Evolutionary conservation across 345 rosid genomes (phyloP).

Genomic region (Gossypium rotundifolium): DNA sequence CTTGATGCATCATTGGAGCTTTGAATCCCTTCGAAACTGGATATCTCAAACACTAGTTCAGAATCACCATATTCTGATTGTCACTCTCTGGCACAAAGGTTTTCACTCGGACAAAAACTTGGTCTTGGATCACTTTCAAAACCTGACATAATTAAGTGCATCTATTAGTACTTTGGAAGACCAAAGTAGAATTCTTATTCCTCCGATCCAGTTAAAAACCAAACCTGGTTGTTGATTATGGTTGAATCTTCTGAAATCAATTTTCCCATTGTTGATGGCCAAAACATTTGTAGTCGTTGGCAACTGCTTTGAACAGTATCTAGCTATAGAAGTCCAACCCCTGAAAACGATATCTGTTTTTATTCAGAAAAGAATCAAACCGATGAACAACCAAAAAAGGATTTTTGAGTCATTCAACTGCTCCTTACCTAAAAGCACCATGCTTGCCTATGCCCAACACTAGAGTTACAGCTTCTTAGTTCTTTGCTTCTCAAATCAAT

Average conservation of each 20-base stretch:
- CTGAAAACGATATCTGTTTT: slow-evolving; percentile 37
- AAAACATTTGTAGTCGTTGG: slow-evolving; percentile 59
- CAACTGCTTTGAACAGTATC: slow-evolving; percentile 61
- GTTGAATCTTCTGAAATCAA: slow-evolving; percentile 55
- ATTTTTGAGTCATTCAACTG: slow-evolving; percentile 1
- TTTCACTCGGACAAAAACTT: slow-evolving; percentile 27
- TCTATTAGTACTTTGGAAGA: neutral
- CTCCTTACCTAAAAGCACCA: slow-evolving; percentile 44
- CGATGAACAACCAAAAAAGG: slow-evolving; percentile 6
- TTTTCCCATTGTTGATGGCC: slow-evolving; percentile 62
- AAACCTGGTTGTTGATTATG: slow-evolving; percentile 58
- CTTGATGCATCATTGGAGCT: slow-evolving; percentile 18
- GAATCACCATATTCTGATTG: slow-evolving; percentile 46
- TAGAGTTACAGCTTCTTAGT: slow-evolving; percentile 44
- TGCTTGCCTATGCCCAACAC: slow-evolving; percentile 56
- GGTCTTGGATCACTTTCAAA: slow-evolving; percentile 39
- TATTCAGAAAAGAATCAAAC: slow-evolving; percentile 18
- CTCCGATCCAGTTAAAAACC: slow-evolving; percentile 11
- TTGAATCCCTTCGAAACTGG: slow-evolving; percentile 21
- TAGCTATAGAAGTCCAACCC: slow-evolving; percentile 41
- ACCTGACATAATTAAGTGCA: slow-evolving; percentile 35
- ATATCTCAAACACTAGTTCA: slow-evolving; percentile 33
- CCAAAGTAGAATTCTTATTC: neutral
- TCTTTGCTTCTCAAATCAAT: slow-evolving; percentile 65
- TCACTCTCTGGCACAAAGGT: slow-evolving; percentile 20